Evolutionary conservation across 78 protist species (phyloP), one percentile per base, ranked within the genome.

Genomic region (Guillardia theta): DNA sequence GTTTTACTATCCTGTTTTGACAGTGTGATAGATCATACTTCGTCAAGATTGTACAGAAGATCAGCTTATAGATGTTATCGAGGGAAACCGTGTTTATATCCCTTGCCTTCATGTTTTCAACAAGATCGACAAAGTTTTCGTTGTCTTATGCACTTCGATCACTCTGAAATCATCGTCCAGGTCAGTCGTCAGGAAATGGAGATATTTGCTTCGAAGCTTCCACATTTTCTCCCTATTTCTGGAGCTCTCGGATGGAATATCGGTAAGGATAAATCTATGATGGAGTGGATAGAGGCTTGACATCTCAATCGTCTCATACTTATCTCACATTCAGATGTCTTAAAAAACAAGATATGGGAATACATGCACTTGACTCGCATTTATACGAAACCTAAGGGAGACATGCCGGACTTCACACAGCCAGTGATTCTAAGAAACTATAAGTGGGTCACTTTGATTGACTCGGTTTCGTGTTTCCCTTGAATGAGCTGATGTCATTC

Each of bases 61-160:
- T 64, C 99, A 99, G 36, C 97, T 99, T 83, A 99, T 99, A 53
- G 99, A 99, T 47, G 98, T 97, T 70, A 95, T 99, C 78, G 99
- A 99, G 94, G 99, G 99, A 19, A 70, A 70, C 41, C 33, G 83
- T 24, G 94, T 97, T 21, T 99, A 98, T 94, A 96, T 99, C 44
- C 99, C 99, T 33, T 93, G 97, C 94, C 36, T 99, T 21, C 99
- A 99, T 64, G 99, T 97, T 19, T 90, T 99, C 48, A 4, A 70
- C 83, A 70, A 70, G 22, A 33, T 70, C 83, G 83, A 70, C 83
- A 70, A 70, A 53, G 41, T 76, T 58, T 58, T 24, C 70, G 27
- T 15, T 58, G 70, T 6, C 6, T 6, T 58, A 27, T 6, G 21
- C 70, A 58, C 2, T 8, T 30, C 27, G 2, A 27, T 58, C 70